phyloP scores from a whole-genome alignment of 1,284 basidiomycete genomes.

The Boletus sp. region DNA sequence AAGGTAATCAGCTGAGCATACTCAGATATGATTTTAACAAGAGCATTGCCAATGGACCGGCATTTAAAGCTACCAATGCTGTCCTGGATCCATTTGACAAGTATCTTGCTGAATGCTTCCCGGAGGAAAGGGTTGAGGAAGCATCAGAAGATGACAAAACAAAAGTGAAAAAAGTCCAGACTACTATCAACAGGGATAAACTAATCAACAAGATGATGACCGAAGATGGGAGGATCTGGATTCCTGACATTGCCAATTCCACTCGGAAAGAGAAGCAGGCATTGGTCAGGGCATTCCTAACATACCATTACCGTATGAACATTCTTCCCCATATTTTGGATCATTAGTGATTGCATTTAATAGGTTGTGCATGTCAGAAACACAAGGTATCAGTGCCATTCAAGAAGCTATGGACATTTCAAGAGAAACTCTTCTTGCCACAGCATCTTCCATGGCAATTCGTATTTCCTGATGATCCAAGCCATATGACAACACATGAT shows the following conservation, averaged over 20 bases:
- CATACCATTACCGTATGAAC: background rate
- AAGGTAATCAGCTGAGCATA: background rate
- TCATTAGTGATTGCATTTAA: rapidly evolving
- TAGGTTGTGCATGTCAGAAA: background rate
- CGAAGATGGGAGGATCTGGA: background rate
- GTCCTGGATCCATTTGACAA: background rate
- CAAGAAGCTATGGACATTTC: background rate
- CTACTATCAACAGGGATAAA: background rate
- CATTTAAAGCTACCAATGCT: background rate
- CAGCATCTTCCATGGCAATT: background rate
- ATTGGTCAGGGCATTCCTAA: background rate
- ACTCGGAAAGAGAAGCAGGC: background rate
- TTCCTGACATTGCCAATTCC: background rate
- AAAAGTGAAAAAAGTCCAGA: background rate
- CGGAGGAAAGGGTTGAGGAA: background rate
- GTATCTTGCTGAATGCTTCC: background rate
- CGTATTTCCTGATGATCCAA: background rate
- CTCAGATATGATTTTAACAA: background rate
- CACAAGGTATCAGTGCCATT: background rate
- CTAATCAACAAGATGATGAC: background rate
- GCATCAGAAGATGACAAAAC: background rate
- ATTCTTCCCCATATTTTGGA: rapidly evolving
- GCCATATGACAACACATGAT: background rate
- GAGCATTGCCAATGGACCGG: background rate
- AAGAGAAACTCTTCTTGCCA: background rate